Conservation (phyloP, 164 flowering plant species). For the Magnolia kwangsiensis region DNA sequence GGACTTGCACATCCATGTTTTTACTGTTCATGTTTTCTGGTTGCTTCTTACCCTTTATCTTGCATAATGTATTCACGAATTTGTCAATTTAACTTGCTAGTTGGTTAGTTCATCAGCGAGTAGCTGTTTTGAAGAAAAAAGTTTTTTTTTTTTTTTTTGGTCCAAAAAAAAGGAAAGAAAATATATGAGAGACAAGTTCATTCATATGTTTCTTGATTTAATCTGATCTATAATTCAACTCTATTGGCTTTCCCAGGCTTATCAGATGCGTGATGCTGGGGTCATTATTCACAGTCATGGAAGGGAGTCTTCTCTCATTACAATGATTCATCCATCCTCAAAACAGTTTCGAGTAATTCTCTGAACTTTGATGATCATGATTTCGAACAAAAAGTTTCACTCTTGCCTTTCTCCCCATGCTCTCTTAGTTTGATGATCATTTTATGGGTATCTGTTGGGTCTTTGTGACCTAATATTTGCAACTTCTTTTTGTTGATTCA, state of each 20-base stretch:
- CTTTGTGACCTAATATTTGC: not conserved
- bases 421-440: not conserved
- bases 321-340: conserved; percentile 75
- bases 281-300: conserved; percentile 99
- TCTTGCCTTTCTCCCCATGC: not conserved
- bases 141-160: not conserved
- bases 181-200: not conserved
- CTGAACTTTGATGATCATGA: conserved; percentile 4
- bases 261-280: conserved; percentile 91
- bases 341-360: conserved; percentile 80
- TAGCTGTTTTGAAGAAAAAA: not conserved
- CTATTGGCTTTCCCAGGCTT: conserved; percentile 48
- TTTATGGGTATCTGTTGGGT: not conserved
- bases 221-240: not conserved
- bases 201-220: not conserved
- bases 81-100: too few species aligned
- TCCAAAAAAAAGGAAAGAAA: not conserved
- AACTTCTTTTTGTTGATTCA: too few species aligned
- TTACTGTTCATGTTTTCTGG: too few species aligned
- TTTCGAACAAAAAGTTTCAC: not conserved
- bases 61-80: too few species aligned
- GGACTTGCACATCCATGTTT: too few species aligned
- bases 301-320: conserved; percentile 85
- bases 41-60: too few species aligned
- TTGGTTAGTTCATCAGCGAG: not conserved